Percentiles rank a stretch among this genome's conserved stretches.
Evolutionary conservation across 2,329 filamentous ascomycete species (phyloP).

Genomic region (Cladobotryum protrusum): DNA sequence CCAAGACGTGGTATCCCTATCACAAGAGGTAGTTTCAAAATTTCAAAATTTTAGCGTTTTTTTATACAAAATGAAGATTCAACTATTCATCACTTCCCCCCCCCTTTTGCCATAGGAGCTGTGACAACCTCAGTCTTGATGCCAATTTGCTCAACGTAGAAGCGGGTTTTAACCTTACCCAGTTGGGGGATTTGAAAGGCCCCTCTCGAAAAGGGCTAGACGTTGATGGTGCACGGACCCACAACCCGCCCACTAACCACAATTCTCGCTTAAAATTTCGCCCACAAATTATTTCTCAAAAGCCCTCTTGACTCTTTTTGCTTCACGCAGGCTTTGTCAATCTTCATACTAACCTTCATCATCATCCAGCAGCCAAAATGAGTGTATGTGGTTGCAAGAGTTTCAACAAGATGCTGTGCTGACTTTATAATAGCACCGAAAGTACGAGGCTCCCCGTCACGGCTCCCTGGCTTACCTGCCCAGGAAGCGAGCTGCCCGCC

Average conservation of each 20-base stretch:
- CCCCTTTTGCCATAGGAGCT: no score
- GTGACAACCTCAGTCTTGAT: no score
- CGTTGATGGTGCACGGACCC: conserved; percentile 17
- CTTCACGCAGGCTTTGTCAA: conserved; percentile 28
- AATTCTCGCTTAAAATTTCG: conserved; percentile 34
- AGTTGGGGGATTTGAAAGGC: not conserved
- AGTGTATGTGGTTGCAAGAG: conserved; percentile 28
- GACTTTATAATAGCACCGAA: conserved; percentile 40
- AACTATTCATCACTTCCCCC: no score
- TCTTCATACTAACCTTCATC: conserved; percentile 31
- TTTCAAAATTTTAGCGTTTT: not conserved
- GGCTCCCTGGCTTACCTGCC: conserved; percentile 85
- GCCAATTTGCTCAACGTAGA: no score
- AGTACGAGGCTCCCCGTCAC: conserved; percentile 84
- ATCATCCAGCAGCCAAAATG: conserved; percentile 35
- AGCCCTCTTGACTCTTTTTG: conserved; percentile 23
- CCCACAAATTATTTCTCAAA: conserved; percentile 28
- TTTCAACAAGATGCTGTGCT: conserved; percentile 7
- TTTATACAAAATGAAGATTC: no score
- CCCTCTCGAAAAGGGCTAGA: conserved; percentile 9
- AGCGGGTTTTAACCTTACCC: no score
- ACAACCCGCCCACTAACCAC: conserved; percentile 16
- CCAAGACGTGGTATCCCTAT: conserved; percentile 22
- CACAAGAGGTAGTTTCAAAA: conserved; percentile 9
- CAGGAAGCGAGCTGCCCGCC: conserved; percentile 86